Base-by-base conservation (phyloP, 2,329 filamentous ascomycete species). In the Diaporthe eres region DNA sequence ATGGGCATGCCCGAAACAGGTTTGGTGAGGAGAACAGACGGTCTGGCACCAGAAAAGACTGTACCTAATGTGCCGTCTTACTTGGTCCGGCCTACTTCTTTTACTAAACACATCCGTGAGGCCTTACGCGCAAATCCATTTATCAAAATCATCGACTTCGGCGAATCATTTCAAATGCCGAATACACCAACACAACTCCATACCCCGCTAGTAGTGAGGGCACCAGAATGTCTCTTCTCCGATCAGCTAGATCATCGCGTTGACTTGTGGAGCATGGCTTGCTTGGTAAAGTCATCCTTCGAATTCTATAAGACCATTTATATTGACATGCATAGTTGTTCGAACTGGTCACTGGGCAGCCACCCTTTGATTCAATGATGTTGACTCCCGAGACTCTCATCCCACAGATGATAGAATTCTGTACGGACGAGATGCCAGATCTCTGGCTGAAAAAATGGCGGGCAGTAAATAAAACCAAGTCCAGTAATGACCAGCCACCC, bases 211-310 rank as follows among this genome's bases (percentile, higher is more conserved):
- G 61, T 49, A 37, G 42, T 67, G 42, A 67, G 61, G 61, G 28
- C 42, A 49, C 61, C 61, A 2, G 61, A 49, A n/a, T 22, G 61
- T 49, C 22, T 67, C 19, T 49, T 49, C 9, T 67, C 42, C 10
- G 61, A 67, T 34, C 8, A 2, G 12, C 5, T 67, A 22, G 42
- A 67, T 15, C 28, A 49, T 34, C 61, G 42, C 3, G 60, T 65
- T 19, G 60, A 65, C 25, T 49, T 65, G 60, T 65, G 60, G 60
- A 47, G 60, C 60, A 65, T 47, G 60, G 60, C 60, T 13, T 65
- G 60, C 39, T 47, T 65, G 60, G 60, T 65, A 22, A 19, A 2
- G 39, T 47, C 7, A 13, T 31, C 39, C 7, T 17, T 44, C 12
- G 10, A 39, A 39, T 5, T 39, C 37, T 39, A 39, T 13, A 15